Conservation (phyloP, 225 moss, liverwort and hornwort genomes). For the Anthoceros angustus region DNA sequence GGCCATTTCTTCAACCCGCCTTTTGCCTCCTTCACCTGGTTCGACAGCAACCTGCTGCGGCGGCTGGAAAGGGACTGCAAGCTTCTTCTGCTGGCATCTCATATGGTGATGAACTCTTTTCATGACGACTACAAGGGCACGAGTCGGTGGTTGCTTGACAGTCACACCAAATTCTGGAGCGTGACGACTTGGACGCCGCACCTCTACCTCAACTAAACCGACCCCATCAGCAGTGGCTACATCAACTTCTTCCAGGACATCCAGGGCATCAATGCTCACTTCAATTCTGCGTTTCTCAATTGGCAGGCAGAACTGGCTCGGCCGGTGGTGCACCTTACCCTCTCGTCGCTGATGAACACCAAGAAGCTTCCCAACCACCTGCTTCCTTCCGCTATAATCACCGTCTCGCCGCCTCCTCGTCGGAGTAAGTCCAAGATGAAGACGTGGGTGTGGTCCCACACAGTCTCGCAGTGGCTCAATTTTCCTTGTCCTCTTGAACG, state of each 20-base stretch:
- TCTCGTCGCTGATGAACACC: background rate
- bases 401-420: too few species aligned
- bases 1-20: background rate
- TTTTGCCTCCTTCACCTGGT: background rate
- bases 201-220: background rate
- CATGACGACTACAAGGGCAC: background rate
- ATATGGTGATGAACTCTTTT: background rate
- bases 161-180: background rate
- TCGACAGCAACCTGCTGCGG: background rate
- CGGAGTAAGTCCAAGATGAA: too few species aligned
- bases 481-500: too few species aligned
- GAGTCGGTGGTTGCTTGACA: background rate
- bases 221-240: background rate
- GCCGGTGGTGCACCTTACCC: background rate
- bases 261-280: background rate
- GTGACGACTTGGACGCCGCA: background rate
- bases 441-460: background rate
- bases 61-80: background rate
- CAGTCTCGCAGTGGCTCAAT: too few species aligned
- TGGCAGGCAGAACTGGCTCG: background rate
- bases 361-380: background rate
- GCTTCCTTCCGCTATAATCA: background rate
- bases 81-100: background rate
- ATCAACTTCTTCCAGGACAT: too few species aligned
- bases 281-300: background rate